Percentiles rank a stretch among this genome's conserved stretches.
phyloP scores from a whole-genome alignment of 2,329 filamentous ascomycete species.

The Uncinocarpus reesii region DNA sequence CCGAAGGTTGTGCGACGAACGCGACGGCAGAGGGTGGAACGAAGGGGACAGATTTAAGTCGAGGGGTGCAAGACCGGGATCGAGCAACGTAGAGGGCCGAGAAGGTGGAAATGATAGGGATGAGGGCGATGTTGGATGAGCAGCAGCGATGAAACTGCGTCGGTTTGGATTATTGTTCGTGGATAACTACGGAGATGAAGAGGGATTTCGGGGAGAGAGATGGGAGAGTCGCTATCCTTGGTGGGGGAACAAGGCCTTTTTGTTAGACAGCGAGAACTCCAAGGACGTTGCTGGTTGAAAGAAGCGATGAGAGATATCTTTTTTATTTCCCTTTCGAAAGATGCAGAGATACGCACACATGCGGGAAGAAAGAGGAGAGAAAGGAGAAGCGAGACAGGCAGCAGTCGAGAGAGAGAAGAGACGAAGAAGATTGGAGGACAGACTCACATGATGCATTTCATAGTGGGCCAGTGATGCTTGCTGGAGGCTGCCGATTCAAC shows the following conservation, averaged over 20 bases:
- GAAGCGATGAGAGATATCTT: neutral
- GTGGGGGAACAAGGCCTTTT: neutral
- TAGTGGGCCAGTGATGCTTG: neutral
- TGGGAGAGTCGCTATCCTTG: constrained; percentile 3
- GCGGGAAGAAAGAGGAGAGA: constrained; percentile 11
- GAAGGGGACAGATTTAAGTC: neutral
- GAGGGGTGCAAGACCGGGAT: neutral
- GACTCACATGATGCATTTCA: constrained; percentile 6
- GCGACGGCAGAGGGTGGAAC: constrained; percentile 7
- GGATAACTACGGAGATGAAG: constrained; percentile 6
- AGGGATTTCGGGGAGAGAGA: neutral
- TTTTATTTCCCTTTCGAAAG: too few species aligned
- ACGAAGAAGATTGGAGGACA: neutral
- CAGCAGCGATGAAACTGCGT: constrained; percentile 6
- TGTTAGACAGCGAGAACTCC: neutral
- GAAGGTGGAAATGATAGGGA: constrained; percentile 8
- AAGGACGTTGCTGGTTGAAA: neutral
- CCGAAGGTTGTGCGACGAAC: constrained; percentile 9
- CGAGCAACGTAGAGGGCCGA: neutral
- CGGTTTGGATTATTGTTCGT: constrained; percentile 8
- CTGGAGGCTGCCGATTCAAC: neutral
- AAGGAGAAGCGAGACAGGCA: constrained; percentile 10
- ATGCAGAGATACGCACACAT: too few species aligned
- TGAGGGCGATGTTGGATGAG: neutral
- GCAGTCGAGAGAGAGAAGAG: neutral